A percentile compares a stretch with the other conserved stretches of the same genome.
phyloP scores from a whole-genome alignment of 2,329 filamentous ascomycete genomes.

The Sporothrix schenckii region DNA sequence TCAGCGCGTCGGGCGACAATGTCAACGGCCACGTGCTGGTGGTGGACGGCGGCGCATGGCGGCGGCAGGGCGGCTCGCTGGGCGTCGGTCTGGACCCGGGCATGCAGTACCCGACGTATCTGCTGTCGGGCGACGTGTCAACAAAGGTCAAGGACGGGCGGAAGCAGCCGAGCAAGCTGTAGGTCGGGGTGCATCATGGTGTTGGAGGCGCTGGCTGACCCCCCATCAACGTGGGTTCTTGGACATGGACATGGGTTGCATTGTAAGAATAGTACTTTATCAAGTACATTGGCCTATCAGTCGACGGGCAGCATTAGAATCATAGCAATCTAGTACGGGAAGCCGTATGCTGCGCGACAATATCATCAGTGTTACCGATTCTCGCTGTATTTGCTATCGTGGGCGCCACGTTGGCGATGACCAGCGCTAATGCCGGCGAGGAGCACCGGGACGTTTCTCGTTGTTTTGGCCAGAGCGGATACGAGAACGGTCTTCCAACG shows the following conservation, averaged over 20 bases:
- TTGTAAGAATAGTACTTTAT: conserved; percentile 2
- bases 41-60: conserved; percentile 66
- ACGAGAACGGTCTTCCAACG: background rate
- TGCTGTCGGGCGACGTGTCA: conserved; percentile 48
- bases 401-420: background rate
- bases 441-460: background rate
- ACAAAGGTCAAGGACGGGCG: conserved; percentile 47
- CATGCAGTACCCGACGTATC: conserved; percentile 59
- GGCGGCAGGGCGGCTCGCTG: conserved; percentile 51
- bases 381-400: background rate
- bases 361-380: background rate
- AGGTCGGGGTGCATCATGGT: background rate
- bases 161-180: conserved; percentile 41
- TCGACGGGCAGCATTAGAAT: too few relatives aligned
- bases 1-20: conserved; percentile 82
- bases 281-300: too few relatives aligned
- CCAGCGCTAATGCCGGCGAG: conserved; percentile 12
- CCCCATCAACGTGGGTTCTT: background rate
- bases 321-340: background rate
- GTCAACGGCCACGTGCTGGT: conserved; percentile 83
- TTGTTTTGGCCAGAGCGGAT: background rate
- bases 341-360: background rate
- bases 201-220: too few relatives aligned
- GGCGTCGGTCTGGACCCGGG: conserved; percentile 52
- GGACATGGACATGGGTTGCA: background rate